Evolutionary conservation across 176 grass and related monocot species (phyloP).

Genomic region (Oryza coarctata): DNA sequence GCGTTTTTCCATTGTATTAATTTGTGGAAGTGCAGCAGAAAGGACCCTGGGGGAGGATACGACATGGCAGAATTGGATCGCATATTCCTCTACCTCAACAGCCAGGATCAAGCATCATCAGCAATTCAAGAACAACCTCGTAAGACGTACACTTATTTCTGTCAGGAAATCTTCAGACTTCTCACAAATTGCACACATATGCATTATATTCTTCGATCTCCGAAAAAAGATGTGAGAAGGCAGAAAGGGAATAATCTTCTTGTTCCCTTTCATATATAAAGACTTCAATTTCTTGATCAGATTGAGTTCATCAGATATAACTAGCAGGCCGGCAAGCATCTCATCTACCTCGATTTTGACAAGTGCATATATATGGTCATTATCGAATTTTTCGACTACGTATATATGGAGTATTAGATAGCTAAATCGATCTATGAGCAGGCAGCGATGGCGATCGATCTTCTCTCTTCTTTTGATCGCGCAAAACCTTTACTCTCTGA

Average conservation of each 20-base stretch:
- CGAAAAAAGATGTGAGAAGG: not conserved
- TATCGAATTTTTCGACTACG: not conserved
- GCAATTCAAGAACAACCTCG: conserved; percentile 46
- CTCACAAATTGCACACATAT: not conserved
- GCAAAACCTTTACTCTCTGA: conserved; percentile 30
- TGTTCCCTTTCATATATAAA: not conserved
- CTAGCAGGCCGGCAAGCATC: not conserved
- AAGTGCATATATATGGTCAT: not conserved
- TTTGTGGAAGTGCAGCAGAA: conserved; percentile 44
- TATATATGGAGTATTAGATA: not conserved
- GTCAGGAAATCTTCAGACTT: not conserved
- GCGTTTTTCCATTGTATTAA: conserved; percentile 5
- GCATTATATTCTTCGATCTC: not conserved
- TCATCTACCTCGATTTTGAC: not conserved
- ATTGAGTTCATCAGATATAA: not conserved
- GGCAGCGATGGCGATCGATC: not conserved
- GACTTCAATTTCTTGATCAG: not conserved
- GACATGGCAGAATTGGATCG: conserved; percentile 56
- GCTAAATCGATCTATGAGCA: not conserved
- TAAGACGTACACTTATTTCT: conserved; percentile 19
- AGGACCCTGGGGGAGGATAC: conserved; percentile 41
- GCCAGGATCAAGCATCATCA: conserved; percentile 51
- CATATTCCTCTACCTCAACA: conserved; percentile 52
- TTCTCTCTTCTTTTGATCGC: conserved; percentile 1
- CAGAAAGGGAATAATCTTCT: not conserved